Percentiles rank a stretch among this genome's conserved stretches.
Conservation (phyloP, 208 protist species). For the Wallacemonas sp. region DNA sequence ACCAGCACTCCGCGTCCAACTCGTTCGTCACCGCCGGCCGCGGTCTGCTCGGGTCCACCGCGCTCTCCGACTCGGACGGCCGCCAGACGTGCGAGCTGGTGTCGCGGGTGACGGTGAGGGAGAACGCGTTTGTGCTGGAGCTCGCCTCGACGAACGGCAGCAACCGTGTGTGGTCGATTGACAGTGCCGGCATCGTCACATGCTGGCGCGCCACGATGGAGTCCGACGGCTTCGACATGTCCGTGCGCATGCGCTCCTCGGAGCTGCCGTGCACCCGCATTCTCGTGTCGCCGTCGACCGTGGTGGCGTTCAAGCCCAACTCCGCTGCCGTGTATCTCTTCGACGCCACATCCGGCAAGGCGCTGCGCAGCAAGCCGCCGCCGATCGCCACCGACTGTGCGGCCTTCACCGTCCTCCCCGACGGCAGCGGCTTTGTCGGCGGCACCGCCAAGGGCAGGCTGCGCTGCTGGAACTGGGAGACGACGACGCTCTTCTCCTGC, state of each 20-base stretch:
- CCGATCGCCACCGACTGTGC: conserved; percentile 32
- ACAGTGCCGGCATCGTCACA: conserved; percentile 53
- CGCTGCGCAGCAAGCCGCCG: conserved; percentile 46
- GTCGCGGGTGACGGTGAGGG: conserved; percentile 7
- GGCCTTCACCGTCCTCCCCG: conserved; percentile 47
- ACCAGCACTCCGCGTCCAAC: conserved; percentile 24
- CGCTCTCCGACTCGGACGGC: not conserved
- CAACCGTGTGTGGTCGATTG: conserved; percentile 75
- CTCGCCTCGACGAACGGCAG: conserved; percentile 53
- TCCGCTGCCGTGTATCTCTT: conserved; percentile 63
- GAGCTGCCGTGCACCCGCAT: conserved; percentile 12
- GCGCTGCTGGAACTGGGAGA: conserved; percentile 59
- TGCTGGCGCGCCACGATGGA: conserved; percentile 60
- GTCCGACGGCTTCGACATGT: conserved; percentile 60
- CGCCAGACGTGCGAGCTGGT: conserved; percentile 9
- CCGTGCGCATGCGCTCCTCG: conserved; percentile 25
- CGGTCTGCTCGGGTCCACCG: conserved; percentile 20
- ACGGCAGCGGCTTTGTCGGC: conserved; percentile 70
- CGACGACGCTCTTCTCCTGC: conserved; percentile 55
- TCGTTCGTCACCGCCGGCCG: no score
- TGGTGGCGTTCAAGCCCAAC: conserved; percentile 18
- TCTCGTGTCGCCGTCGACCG: conserved; percentile 8
- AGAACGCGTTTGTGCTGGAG: conserved; percentile 41
- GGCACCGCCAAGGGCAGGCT: conserved; percentile 34
- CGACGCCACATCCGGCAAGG: conserved; percentile 48